Evolutionary conservation across 2,329 filamentous ascomycete species (phyloP).

Genomic region (Magnaporthiopsis rhizophila): DNA sequence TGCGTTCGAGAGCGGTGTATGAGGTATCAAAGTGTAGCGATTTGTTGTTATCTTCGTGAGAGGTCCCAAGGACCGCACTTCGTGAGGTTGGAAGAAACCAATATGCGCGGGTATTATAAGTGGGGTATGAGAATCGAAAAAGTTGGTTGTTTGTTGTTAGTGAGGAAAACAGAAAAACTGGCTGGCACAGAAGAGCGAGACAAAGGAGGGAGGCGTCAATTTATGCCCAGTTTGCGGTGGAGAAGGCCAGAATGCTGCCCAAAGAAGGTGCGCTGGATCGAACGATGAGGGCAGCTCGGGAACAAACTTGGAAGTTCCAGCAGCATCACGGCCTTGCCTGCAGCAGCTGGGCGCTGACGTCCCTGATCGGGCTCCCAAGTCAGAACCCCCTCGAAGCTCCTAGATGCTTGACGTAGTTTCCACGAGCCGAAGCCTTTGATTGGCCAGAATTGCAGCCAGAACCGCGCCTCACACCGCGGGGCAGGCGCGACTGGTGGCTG

Average conservation of each 20-base stretch:
- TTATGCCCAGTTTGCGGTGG: slow-evolving; percentile 2
- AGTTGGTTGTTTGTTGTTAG: not conserved
- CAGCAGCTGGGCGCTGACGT: not conserved
- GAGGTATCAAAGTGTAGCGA: slow-evolving; percentile 13
- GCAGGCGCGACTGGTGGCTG: no score
- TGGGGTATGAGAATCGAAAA: not conserved
- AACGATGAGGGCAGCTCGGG: not conserved
- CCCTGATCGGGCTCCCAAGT: not conserved
- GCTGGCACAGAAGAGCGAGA: not conserved
- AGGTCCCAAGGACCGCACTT: not conserved
- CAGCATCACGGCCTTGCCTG: not conserved
- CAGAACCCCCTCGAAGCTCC: slow-evolving; percentile 1
- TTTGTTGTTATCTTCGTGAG: slow-evolving; percentile 8
- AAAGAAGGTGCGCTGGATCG: not conserved
- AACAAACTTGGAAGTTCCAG: not conserved
- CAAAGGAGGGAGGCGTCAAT: slow-evolving; percentile 1
- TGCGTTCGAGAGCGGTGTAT: no score
- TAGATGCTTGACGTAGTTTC: slow-evolving; percentile 1
- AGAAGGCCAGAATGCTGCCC: not conserved
- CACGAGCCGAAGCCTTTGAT: not conserved
- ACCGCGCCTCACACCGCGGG: no score
- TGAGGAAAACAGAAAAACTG: not conserved
- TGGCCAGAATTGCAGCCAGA: not conserved
- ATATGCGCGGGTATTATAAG: not conserved
- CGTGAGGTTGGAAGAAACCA: no score